Base-by-base conservation (phyloP, 345 rosid species). In the Salix exigua region DNA sequence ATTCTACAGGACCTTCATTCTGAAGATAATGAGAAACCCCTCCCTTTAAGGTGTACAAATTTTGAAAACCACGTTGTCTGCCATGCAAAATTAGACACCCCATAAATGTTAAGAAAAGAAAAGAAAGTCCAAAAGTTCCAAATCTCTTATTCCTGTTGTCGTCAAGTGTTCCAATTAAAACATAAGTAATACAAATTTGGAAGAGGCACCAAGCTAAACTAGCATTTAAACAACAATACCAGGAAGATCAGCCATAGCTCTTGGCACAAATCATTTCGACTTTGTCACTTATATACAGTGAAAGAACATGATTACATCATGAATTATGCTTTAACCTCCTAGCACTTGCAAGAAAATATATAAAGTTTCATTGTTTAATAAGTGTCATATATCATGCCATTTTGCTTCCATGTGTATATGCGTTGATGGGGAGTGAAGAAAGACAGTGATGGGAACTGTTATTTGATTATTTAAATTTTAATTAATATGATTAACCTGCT, bases 11-110 rank as follows among this genome's bases (percentile, higher is more conserved):
- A 80, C 91, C 96, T 85, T 91, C 91, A 38, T 81, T 85, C 67
- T 88, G 85, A 42, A 95, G 97, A 86, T 90, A 95, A 86, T 89
- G 92, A 65, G 97, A 93, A 76, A 95, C 88, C 31, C 99, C 97
- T 78, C 97, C 97, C 84, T 83, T 85, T 81, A 93, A 83, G 58
- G 97, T 90, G 81, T 93, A 93, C 82, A 94, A 79, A 76, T 83
- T 94, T 80, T 83, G 87, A 75, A 91, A 94, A 73, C 98, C 98
- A 63, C 80, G 87, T 73, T 81, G 80, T 79, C 98, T 94, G 92
- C 82, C 83, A 76, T 30, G 78, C n/a, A 66, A 74, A 82, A 51
- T 75, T 71, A 71, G 74, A 77, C 50, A 66, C 65, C 71, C 73
- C 6, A 7, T 12, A 23, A 78, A 28, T n/a, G 60, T 35, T 19